phyloP scores from a whole-genome alignment of 345 rosid genomes.

The Euphorbia lathyris region DNA sequence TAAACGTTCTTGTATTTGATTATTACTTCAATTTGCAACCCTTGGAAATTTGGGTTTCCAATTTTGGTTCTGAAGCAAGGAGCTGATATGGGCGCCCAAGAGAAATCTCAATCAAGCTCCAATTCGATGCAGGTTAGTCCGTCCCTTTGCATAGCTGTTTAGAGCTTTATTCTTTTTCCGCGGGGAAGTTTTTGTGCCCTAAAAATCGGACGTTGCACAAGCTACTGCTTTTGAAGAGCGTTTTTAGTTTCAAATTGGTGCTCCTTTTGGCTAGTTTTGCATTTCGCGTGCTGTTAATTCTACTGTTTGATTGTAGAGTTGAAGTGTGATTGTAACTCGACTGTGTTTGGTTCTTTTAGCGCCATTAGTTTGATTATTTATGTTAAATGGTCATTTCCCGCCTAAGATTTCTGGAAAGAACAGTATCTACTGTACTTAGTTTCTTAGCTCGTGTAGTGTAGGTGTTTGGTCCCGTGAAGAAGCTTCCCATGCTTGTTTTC shows the following conservation, averaged over 20 bases:
- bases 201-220: constrained; percentile 15
- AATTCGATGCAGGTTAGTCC: constrained; percentile 84
- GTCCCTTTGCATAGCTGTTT: constrained; percentile 13
- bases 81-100: constrained; percentile 78
- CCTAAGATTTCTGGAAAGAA: background rate
- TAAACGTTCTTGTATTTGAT: constrained; percentile 12
- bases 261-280: background rate
- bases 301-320: constrained; percentile 5
- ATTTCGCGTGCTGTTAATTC: background rate
- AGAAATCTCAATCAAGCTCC: constrained; percentile 66
- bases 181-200: constrained; percentile 17
- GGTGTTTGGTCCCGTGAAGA: too few relatives aligned
- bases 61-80: constrained; percentile 29
- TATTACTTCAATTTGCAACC: constrained; percentile 16
- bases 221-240: constrained; percentile 5
- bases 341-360: background rate
- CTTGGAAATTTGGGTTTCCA: constrained; percentile 24
- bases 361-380: background rate
- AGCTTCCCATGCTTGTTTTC: too few relatives aligned
- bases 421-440: background rate
- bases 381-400: background rate
- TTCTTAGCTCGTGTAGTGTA: background rate
- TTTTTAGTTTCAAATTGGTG: background rate
- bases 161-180: constrained; percentile 10
- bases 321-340: constrained; percentile 1